Base-by-base conservation (phyloP, 331 rosid genomes). In the Dryas integrifolia region DNA sequence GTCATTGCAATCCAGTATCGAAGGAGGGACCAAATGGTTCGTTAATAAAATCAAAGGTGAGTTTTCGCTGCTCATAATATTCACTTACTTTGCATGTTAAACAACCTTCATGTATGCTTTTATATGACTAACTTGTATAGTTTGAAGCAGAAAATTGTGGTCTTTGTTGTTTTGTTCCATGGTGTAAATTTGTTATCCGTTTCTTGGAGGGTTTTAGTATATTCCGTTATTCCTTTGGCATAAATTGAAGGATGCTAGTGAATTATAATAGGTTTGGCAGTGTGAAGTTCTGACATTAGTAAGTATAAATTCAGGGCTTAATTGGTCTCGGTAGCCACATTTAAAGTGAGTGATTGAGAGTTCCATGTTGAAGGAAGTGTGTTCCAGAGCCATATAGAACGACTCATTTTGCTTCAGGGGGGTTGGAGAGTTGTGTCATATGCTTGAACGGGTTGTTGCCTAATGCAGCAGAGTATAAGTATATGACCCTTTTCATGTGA, bases 21-120 rank as follows among this genome's bases (percentile, higher is more conserved):
- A 84, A 82, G 97, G 85, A 58, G 99, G 96, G 81, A 78, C 98
- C 58, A 89, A 82, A 79, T 95, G 98, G 98, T 60, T 95, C 79
- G 96, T 95, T 76, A 91, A 87, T 88, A 91, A 95, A 74, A 44
- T 95, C 53, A 91, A 91, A 91, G 98, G 98, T 94, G 66, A 75
- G 90, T 79, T 65, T 77, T 51, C n/a, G 13, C 70, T 49, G 52
- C 43, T 45, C 51, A 40, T 4, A 64, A 6, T 62, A 6, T 60
- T 44, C 24, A 21, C 2, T 71, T 44, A 9, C 14, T 13, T 58
- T 55, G 53, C 43, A 5, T 63, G 58, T 72, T 41, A 6, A 53
- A 7, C 40, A 50, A 9, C n/a, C 61, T 74, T 35, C 53, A 40
- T 50, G 58, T 47, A 39, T 58, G 72, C 45, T 51, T 44, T 77